Evolutionary conservation across 1,284 basidiomycete species (phyloP).

Genomic region (Boletellus sp.): DNA sequence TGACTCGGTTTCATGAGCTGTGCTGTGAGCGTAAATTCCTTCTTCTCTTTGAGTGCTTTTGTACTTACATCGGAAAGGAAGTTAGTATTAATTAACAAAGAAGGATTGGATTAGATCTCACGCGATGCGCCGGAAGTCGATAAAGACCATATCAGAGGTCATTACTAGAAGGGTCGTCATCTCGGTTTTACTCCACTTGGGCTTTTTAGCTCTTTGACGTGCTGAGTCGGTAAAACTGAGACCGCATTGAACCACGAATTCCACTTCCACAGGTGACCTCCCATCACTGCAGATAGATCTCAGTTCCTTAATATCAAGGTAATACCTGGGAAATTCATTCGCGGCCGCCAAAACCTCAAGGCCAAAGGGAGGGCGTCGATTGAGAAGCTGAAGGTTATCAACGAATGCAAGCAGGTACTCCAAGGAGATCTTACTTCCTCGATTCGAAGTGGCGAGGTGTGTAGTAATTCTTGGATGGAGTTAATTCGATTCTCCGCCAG

Average conservation of each 20-base stretch:
- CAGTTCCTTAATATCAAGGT: constrained; percentile 47
- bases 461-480: constrained; percentile 54
- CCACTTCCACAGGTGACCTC: constrained; percentile 54
- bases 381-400: constrained; percentile 54
- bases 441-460: constrained; percentile 54
- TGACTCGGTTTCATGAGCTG: constrained; percentile 72
- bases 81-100: constrained; percentile 9
- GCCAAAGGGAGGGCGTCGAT: constrained; percentile 71
- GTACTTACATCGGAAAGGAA: constrained; percentile 45
- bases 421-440: constrained; percentile 51
- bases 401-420: background rate
- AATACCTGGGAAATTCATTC: constrained; percentile 64
- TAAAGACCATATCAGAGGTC: constrained; percentile 65
- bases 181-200: constrained; percentile 43
- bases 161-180: constrained; percentile 69
- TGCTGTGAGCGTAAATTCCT: constrained; percentile 55
- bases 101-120: constrained; percentile 29
- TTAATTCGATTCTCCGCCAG: constrained; percentile 69
- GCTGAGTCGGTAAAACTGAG: constrained; percentile 34
- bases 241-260: constrained; percentile 56
- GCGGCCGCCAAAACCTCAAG: constrained; percentile 57
- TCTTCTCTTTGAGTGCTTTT: constrained; percentile 52
- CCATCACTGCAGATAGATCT: constrained; percentile 41
- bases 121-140: constrained; percentile 77
- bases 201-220: constrained; percentile 41